Base-by-base conservation (phyloP, 2,329 filamentous ascomycete genomes). In the Clonostachys sp. region DNA sequence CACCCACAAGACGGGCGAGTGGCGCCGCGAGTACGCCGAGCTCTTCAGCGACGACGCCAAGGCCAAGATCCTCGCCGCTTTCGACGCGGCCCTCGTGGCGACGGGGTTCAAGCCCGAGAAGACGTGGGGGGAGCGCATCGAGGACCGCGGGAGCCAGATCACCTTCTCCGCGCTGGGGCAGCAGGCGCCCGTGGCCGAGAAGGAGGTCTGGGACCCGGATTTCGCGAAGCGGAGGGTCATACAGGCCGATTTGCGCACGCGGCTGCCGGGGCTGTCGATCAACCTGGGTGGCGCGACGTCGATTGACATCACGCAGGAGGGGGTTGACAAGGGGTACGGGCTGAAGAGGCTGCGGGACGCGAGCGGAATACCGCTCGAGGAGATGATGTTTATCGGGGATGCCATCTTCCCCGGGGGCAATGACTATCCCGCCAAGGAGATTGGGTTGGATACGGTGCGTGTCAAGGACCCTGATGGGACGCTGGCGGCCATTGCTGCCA, bases 101-200 rank as follows among this genome's bases (percentile, higher is more conserved):
- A 66, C 65, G 5, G 65, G 64, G 5, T 66, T 67, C 55, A 58
- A 51, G 41, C 66, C 66, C 5, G 59, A 62, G 49, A 45, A 65
- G 56, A 67, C 65, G 12, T 69, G 66, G 67, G 67, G 65, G 18
- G 53, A 62, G 47, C 56, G 63, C 38, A 67, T 70, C 49, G 67
- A 70, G 48, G 66, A 70, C 49, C 67, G 67, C 41, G 67, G 66
- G 33, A 66, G 63, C 53, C 65, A 70, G 55, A 68, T 70, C 45
- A 70, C 66, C 12, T 68, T 70, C 52, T 69, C 66, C 2, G 66
- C 66, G 3, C 65, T 70, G 2, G 67, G 67, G 40, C 67, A 69
- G 53, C 50, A 66, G 50, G 65, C 67, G 7, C 66, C 67, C n/a
- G 44, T 36, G n/a, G 16, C 41, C 7, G 62, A 53, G 12, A 70